These are phyloP conservation scores for Geotrichum cucujoidarum DNA, from an alignment of 1,139 yeast genomes.

Conservation along the genomic window DNA sequence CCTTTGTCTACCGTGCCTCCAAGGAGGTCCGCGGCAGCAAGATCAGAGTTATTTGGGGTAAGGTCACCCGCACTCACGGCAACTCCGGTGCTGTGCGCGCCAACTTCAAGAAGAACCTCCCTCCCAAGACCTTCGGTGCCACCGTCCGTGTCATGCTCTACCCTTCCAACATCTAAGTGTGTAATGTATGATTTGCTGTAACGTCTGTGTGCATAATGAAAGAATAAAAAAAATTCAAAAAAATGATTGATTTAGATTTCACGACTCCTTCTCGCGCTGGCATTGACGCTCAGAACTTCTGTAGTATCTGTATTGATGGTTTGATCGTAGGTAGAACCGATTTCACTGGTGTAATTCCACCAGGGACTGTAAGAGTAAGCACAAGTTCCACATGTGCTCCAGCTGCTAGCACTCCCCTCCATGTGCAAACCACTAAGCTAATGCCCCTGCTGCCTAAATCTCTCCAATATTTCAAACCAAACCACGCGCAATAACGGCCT, in stretches of 20 bases:
- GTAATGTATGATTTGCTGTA: background rate
- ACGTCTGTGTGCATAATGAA: background rate
- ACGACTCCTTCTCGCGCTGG: constrained; percentile 6
- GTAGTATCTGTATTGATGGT: too few species aligned
- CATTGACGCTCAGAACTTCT: too few species aligned
- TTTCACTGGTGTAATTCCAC: too few species aligned
- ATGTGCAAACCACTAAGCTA: too few species aligned
- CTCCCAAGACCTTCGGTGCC: constrained; percentile 99
- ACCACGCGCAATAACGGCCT: too few species aligned
- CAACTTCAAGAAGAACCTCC: constrained; percentile 97
- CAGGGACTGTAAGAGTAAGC: too few species aligned
- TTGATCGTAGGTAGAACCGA: too few species aligned
- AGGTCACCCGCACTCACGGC: constrained; percentile 94
- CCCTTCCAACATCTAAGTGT: constrained; percentile 94
- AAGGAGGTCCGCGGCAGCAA: constrained; percentile 98
- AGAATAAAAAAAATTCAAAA: background rate
- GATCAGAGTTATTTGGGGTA: constrained; percentile 99
- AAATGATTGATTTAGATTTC: constrained; percentile 5
- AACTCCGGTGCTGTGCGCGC: constrained; percentile 98
- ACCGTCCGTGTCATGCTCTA: constrained; percentile 99
- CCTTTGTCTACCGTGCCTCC: constrained; percentile 97
- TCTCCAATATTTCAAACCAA: too few species aligned
- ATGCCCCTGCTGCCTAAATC: too few species aligned
- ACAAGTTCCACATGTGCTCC: too few species aligned
- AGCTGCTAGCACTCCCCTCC: too few species aligned